Evolutionary conservation across 208 protist genomes (phyloP), one percentile per base, ranked within the genome.

Genomic region (Histomonas meleagridis): DNA sequence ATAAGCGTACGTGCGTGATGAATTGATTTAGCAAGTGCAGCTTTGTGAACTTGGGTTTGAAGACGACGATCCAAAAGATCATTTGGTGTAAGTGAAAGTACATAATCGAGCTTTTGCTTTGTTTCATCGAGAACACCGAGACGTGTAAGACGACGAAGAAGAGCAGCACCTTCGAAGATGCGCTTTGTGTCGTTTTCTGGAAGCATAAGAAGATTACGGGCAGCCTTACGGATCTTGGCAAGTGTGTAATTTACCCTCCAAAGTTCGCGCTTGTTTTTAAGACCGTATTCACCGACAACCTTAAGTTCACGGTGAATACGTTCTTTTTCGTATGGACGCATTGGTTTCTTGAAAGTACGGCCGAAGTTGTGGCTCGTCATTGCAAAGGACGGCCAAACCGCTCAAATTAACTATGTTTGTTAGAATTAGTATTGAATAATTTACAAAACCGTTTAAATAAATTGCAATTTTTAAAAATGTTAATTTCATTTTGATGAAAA

Each of bases 41-140:
- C 94, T 95, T 98, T 98, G 96, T 98, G 98, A 49, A 99, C 97
- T 62, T 94, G 93, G 57, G 99, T 99, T 96, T 99, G 98, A 86
- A 99, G 98, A 93, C 99, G 97, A 93, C 99, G 97, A 95, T 99
- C 97, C 51, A 99, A 96, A 95, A 99, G 98, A 94, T 99, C 97
- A 90, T 98, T 96, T 79, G 98, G 92, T 51, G 91, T 99, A 62
- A 99, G 97, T 60, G 96, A 97, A 43, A 99, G 98, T 91, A 99
- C 98, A 96, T 99, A 99, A 97, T 99, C 99, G 92, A 99, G 97
- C 94, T 98, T 98, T 95, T 98, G 96, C 96, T 99, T 97, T 79
- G 96, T 95, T 94, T 98, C 98, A 55, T 98, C 96, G 62, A 99
- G 96, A 93, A 99, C 96, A 93, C 98, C 98, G 92, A 98, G 96